Base-by-base conservation (phyloP, 768 basidiomycete species). In the Pisolithus sp. region DNA sequence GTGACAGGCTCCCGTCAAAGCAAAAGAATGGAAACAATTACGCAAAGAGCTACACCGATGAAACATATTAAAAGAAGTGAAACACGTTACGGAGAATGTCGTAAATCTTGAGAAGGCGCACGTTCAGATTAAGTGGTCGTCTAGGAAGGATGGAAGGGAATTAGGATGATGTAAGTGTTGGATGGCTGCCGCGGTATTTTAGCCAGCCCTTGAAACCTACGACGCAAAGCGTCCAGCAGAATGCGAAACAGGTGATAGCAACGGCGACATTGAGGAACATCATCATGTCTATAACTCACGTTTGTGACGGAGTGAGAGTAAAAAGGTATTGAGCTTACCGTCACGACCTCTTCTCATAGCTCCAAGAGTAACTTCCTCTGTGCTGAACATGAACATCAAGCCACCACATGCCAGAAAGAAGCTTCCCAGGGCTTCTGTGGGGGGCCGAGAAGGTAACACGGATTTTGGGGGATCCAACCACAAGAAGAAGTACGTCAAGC, bases 401-500 rank as follows among this genome's bases (percentile, higher is more conserved):
- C 95, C 95, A 43, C 94, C 94, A 50, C 85, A 86, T 7, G 93
- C 80, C 46, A 94, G 74, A 71, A 87, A 88, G 69, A 97, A 89
- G 53, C 89, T 80, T 15, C 86, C 89, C 38, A 98, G 70, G 5
- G 86, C 86, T 72, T 98, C 95, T 0, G 94, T 94, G 0, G 94
- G 95, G 5, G 95, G 95, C 8, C 93, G 82, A 13, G 89, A 90
- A 2, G 95, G 95, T 13, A 91, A 78, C n/a, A 85, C 75, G 2
- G 90, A 92, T 12, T 77, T 76, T 7, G 91, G 87, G 12, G 93
- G 93, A 26, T 77, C 75, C 42, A 94, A 75, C 89, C 89, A 97
- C 38, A 95, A 76, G 80, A 97, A 93, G 72, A 93, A 90, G 66
- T 97, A 98, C 2, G 94, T 97, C 37, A 93, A 60, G 63, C 86